A percentile compares a stretch with the other conserved stretches of the same genome.
These are phyloP conservation scores for Lactuca sativa DNA, from an alignment of 129 eudicot genomes.

Conservation along the genomic window DNA sequence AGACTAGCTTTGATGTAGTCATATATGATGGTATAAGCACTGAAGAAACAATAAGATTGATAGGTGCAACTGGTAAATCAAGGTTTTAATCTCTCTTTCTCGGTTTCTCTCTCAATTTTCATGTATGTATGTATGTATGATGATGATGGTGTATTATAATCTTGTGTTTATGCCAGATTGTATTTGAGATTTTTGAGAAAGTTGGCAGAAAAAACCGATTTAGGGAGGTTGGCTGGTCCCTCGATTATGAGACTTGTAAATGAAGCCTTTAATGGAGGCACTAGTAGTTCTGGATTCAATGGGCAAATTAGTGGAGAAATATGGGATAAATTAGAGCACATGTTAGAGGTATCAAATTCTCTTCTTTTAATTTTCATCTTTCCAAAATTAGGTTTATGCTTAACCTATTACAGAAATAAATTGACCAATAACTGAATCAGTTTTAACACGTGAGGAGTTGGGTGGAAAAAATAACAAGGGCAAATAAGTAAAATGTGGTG, in stretches of 20 bases:
- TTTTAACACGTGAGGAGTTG: too few species aligned
- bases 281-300: constrained; percentile 39
- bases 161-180: constrained; percentile 44
- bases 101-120: neutral
- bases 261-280: constrained; percentile 55
- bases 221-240: constrained; percentile 89
- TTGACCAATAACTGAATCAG: neutral
- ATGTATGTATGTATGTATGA: neutral
- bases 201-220: constrained; percentile 85
- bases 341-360: constrained; percentile 55
- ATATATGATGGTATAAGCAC: constrained; percentile 82
- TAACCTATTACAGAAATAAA: constrained; percentile 9
- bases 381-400: neutral
- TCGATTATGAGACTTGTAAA: constrained; percentile 73
- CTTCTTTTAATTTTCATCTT: constrained; percentile 1
- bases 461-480: too few species aligned
- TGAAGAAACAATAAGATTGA: constrained; percentile 82
- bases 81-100: constrained; percentile 42
- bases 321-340: constrained; percentile 71
- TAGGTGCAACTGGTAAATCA: constrained; percentile 80
- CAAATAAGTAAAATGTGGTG: too few species aligned
- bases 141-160: neutral
- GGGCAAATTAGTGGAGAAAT: constrained; percentile 74
- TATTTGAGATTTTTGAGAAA: constrained; percentile 72
- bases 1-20: constrained; percentile 58